Evolutionary conservation across 345 rosid genomes (phyloP).

Genomic region (Boechera stricta): DNA sequence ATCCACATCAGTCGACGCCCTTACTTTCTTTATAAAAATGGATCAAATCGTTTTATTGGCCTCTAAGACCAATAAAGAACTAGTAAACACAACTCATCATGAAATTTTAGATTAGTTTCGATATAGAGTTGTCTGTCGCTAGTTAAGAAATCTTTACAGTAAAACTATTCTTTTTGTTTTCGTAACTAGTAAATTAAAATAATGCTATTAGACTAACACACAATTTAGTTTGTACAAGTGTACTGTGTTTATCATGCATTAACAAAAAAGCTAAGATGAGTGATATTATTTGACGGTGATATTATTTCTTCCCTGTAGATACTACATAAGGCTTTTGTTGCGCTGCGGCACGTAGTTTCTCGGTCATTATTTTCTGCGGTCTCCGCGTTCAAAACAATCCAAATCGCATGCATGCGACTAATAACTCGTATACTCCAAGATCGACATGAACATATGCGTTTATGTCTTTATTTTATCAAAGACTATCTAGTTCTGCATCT

Average conservation of each 20-base stretch:
- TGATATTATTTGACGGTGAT: neutral
- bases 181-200: neutral
- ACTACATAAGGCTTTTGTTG: neutral
- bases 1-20: neutral
- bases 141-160: neutral
- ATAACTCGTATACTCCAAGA: constrained; percentile 7
- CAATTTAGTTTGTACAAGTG: neutral
- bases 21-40: neutral
- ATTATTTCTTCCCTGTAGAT: neutral
- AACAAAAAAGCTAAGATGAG: neutral
- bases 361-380: neutral
- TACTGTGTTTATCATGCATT: neutral
- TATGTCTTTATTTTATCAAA: too few relatives aligned
- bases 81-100: neutral
- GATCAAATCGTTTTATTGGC: neutral
- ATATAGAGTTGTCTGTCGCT: neutral
- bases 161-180: neutral
- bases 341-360: constrained; percentile 3
- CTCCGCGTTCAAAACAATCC: constrained; percentile 19
- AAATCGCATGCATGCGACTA: constrained; percentile 22
- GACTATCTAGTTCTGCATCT: too few relatives aligned
- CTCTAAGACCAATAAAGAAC: neutral
- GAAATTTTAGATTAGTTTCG: neutral
- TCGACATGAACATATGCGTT: neutral
- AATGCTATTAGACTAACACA: neutral